Evolutionary conservation across 2,329 filamentous ascomycete genomes (phyloP), one percentile per base, ranked within the genome.

Genomic region (Truncatella angustata): DNA sequence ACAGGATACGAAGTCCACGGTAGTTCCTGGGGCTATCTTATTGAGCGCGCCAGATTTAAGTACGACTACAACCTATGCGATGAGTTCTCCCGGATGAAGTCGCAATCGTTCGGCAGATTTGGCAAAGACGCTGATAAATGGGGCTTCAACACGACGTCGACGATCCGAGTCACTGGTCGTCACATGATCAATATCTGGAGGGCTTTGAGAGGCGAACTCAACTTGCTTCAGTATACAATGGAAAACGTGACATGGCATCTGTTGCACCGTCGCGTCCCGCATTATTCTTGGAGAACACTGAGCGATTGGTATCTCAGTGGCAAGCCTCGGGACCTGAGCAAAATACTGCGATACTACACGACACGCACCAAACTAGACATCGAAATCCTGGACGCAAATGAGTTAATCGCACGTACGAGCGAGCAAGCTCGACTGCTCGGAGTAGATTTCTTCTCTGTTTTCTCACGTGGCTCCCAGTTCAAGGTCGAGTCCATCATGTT

Each of bases 401-500:
- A 97, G 64, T 77, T 97, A 20, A 85, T 97, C 34, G 77, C 91
- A 1, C 82, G 93, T 50, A 97, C 91, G 0, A 96, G 91, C 61
- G 94, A 99, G 68, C 94, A 99, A 69, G 94, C 94, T 7, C 86
- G 94, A 10, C 76, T 99, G 10, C 79, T 99, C 3, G 94, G 94
- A 0, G 88, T 97, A 1, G 94, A 99, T 70, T 99, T 99, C 73
- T 96, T 93, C 68, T 96, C 92, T 0, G 94, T 99, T 50, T 94
- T 97, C 64, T 93, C 90, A 5, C 83, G 94, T 50, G 94, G 94
- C 14, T 97, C 92, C 0, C 94, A 99, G 66, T 97, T 95, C 80
- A 99, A 99, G 68, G 94, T 99, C 36, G 94, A 99, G 71, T 97
- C 93, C 1, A 86, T 97, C 61, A 97, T 99, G 94, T 97, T 97